Evolutionary conservation across 2,329 filamentous ascomycete species (phyloP).

Genomic region (Apiospora rasikravindrae): DNA sequence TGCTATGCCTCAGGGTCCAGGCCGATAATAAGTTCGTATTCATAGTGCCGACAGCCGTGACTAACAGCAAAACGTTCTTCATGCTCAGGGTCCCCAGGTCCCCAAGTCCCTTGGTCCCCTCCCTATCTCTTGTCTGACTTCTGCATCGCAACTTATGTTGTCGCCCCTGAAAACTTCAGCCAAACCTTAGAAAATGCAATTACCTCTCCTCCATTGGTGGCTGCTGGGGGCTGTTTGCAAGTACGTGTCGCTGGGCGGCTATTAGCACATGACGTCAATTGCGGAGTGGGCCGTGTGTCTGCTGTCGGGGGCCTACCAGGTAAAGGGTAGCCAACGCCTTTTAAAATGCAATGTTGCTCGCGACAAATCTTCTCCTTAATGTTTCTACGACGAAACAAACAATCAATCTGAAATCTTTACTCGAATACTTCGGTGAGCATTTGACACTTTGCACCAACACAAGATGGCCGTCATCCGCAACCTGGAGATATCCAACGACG

Average conservation of each 20-base stretch:
- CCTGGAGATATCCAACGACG: slow-evolving; percentile 14
- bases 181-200: not conserved
- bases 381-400: not conserved
- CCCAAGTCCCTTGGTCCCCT: not conserved
- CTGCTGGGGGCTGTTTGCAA: not conserved
- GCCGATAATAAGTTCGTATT: not conserved
- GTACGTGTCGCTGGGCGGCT: not conserved
- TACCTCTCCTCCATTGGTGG: too few species aligned
- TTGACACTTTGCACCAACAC: not conserved
- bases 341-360: not conserved
- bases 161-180: not conserved
- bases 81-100: not conserved
- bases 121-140: not conserved
- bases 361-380: not conserved
- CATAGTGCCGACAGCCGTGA: not conserved
- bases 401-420: not conserved
- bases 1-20: not conserved
- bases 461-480: slow-evolving; percentile 12
- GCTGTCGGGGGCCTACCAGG: not conserved
- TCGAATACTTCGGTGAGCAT: not conserved
- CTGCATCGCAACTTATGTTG: not conserved
- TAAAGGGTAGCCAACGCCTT: not conserved
- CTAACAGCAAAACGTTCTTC: not conserved
- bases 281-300: not conserved
- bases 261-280: slow-evolving; percentile 1